Conservation (phyloP, 805 yeast genomes). For the Blastobotrys muscicola region DNA sequence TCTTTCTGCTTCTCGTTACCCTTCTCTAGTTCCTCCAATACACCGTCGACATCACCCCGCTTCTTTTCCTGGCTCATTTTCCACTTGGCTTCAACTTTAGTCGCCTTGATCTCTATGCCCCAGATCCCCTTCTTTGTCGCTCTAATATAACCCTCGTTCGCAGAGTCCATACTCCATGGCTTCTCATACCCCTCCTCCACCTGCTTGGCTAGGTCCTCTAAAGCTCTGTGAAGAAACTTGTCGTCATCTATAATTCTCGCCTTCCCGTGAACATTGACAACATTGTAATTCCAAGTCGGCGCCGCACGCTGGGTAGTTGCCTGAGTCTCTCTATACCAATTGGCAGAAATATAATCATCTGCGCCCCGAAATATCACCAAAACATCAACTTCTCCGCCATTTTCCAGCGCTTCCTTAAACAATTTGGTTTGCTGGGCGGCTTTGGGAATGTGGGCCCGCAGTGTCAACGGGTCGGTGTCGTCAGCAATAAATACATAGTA, state of each 20-base stretch:
- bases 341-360: conserved; percentile 45
- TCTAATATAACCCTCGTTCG: conserved; percentile 41
- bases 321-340: conserved; percentile 48
- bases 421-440: conserved; percentile 34
- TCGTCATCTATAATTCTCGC: conserved; percentile 36
- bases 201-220: conserved; percentile 37
- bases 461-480: conserved; percentile 22
- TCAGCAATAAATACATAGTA: conserved; percentile 47
- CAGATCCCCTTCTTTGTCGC: conserved; percentile 40
- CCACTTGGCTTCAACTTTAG: conserved; percentile 40
- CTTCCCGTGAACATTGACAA: conserved; percentile 47
- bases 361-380: conserved; percentile 44
- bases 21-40: conserved; percentile 32
- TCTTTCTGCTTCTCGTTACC: background rate
- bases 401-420: conserved; percentile 14
- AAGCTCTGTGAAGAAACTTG: conserved; percentile 37
- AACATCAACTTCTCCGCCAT: conserved; percentile 28
- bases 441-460: conserved; percentile 46
- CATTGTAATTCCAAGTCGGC: conserved; percentile 63
- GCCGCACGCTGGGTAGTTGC: conserved; percentile 48
- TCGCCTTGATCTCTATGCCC: conserved; percentile 47
- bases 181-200: conserved; percentile 34
- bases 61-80: conserved; percentile 47
- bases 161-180: conserved; percentile 47
- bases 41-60: conserved; percentile 40